Base-by-base conservation (phyloP, 2,329 filamentous ascomycete species). In the Proliferodiscus dingleyae region DNA sequence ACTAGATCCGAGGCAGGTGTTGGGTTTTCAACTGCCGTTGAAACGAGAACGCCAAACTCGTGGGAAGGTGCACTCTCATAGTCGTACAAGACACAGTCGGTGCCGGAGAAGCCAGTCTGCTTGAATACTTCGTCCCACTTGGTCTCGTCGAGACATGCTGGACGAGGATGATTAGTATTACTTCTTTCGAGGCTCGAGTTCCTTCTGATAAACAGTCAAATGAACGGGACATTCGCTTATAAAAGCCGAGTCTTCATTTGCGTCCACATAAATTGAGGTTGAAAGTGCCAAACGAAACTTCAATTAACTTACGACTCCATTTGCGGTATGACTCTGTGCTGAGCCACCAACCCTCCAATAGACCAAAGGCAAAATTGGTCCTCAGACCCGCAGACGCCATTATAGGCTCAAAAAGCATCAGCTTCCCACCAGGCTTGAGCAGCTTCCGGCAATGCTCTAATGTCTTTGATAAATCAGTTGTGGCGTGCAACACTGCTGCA, bases 261-360 rank as follows among this genome's bases (percentile, higher is more conserved):
- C n/a, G n/a, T n/a, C n/a, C n/a, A n/a, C n/a, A n/a, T n/a, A n/a
- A n/a, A n/a, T n/a, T n/a, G n/a, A n/a, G n/a, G n/a, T n/a, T n/a
- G n/a, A n/a, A n/a, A n/a, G n/a, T n/a, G n/a, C n/a, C n/a, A n/a
- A n/a, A n/a, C n/a, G n/a, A n/a, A n/a, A n/a, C n/a, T n/a, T n/a
- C n/a, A n/a, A n/a, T n/a, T n/a, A n/a, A n/a, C n/a, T n/a, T n/a
- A n/a, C n/a, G 44, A 38, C 23, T 34, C 13, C 24, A 26, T n/a
- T 24, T 19, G 9, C 6, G 43, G 47, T 63, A 47, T 26, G 41
- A 53, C 21, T 37, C 21, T 6, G 8, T 5, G 5, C 62, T 61
- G 5, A 58, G 33, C 65, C 64, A 68, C 66, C 65, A 69, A 1
- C 64, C 66, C 9, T 64, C 61, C 6, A 28, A 9, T 3, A 40